A percentile compares a stretch with the other conserved stretches of the same genome.
These are phyloP conservation scores for Toxoplasma gondii DNA, from an alignment of 169 alveolate genomes.

Conservation along the genomic window DNA sequence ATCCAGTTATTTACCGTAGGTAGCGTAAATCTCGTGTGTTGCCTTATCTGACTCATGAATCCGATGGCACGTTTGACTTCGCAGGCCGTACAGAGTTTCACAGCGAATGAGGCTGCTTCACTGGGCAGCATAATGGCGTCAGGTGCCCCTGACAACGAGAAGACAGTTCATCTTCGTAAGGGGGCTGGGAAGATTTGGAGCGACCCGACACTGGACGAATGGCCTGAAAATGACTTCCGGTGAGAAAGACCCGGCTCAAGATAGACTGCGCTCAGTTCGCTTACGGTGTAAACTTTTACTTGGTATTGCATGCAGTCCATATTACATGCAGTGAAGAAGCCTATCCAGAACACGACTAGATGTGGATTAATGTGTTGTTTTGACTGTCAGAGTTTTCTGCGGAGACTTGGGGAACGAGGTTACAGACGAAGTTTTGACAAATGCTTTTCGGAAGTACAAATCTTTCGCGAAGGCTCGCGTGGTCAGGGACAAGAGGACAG, in stretches of 20 bases:
- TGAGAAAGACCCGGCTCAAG: background rate
- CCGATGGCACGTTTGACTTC: too few species aligned
- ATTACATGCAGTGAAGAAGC: too few species aligned
- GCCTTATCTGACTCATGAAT: background rate
- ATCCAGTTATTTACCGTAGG: background rate
- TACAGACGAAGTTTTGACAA: slow-evolving; percentile 95
- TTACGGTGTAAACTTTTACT: background rate
- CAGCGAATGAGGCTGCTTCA: slow-evolving; percentile 66
- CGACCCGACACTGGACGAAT: slow-evolving; percentile 96
- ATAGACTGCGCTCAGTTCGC: background rate
- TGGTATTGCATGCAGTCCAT: too few species aligned
- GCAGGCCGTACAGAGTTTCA: slow-evolving; percentile 62
- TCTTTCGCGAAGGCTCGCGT: slow-evolving; percentile 91
- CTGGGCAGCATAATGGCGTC: slow-evolving; percentile 68
- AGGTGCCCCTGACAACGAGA: slow-evolving; percentile 42
- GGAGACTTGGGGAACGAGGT: slow-evolving; percentile 98
- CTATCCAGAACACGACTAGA: too few species aligned
- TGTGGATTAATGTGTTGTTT: background rate
- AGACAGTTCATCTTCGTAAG: slow-evolving; percentile 86
- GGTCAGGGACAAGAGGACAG: slow-evolving; percentile 94
- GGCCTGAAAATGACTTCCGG: slow-evolving; percentile 96
- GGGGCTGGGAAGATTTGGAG: slow-evolving; percentile 98
- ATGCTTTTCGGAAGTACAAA: slow-evolving; percentile 94
- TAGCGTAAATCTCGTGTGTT: background rate
- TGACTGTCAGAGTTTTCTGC: slow-evolving; percentile 89